These are phyloP conservation scores for Jimgerdemannia flammicorona DNA, from an alignment of 192 early-diverging fungal species.

Conservation along the genomic window DNA sequence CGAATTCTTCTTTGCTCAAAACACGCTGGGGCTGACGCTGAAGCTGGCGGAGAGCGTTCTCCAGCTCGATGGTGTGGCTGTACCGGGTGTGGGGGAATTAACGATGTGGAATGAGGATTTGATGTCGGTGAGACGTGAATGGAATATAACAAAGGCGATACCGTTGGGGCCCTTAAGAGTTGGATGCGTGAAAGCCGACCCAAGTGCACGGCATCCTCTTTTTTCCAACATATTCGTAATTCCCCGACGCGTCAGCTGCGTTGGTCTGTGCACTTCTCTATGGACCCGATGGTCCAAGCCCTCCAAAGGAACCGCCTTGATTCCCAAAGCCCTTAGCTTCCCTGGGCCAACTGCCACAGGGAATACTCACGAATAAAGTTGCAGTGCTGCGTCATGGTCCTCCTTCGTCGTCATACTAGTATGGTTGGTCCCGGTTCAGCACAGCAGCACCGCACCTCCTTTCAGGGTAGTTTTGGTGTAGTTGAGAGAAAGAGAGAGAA, in stretches of 20 bases:
- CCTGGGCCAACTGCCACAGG: not conserved
- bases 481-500: slow-evolving; percentile 2
- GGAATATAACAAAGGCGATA: too few relatives aligned
- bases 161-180: too few relatives aligned
- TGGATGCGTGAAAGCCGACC: too few relatives aligned
- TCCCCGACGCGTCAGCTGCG: too few relatives aligned
- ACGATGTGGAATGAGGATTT: not conserved
- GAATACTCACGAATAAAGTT: not conserved
- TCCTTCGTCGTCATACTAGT: not conserved
- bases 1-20: not conserved
- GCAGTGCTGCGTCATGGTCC: not conserved
- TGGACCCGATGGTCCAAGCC: not conserved
- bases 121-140: not conserved
- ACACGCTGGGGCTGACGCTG: not conserved
- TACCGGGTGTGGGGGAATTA: not conserved
- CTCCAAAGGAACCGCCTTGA: too few relatives aligned
- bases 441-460: not conserved
- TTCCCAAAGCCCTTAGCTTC: too few relatives aligned
- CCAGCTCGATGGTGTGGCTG: not conserved
- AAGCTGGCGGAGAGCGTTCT: not conserved
- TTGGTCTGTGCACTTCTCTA: too few relatives aligned
- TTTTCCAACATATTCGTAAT: too few relatives aligned
- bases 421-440: not conserved
- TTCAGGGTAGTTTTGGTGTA: too few relatives aligned
- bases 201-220: too few relatives aligned